Evolutionary conservation across 345 rosid species (phyloP).

Genomic region (Hypericum androsaemum): DNA sequence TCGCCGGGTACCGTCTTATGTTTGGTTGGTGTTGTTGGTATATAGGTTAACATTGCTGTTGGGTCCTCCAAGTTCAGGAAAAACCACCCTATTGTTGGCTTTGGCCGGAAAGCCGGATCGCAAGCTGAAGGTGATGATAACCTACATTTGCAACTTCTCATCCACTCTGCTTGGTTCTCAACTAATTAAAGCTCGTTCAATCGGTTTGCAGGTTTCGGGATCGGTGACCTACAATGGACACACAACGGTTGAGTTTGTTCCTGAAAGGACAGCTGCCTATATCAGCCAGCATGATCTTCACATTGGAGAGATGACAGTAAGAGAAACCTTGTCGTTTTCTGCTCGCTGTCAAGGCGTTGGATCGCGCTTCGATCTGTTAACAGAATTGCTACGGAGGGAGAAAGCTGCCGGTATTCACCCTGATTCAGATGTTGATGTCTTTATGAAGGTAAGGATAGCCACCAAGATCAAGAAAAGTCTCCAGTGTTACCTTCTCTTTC

Average conservation of each 20-base stretch:
- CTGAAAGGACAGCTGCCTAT: not conserved
- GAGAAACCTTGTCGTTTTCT: constrained; percentile 1
- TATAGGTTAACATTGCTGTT: not conserved
- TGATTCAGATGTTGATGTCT: constrained; percentile 5
- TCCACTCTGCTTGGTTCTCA: not conserved
- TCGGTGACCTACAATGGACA: constrained; percentile 1
- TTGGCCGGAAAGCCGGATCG: not conserved
- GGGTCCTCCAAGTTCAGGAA: not conserved
- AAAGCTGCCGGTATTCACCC: constrained; percentile 2
- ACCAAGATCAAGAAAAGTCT: not conserved
- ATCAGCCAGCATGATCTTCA: not conserved
- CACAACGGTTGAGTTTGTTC: not conserved
- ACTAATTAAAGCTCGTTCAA: not conserved
- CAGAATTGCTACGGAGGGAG: constrained; percentile 1
- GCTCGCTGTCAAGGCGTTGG: not conserved
- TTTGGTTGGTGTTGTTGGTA: not conserved
- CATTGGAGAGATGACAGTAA: constrained; percentile 1
- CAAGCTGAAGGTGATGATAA: not conserved
- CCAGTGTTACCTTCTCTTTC: no score
- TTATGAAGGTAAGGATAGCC: constrained; percentile 1
- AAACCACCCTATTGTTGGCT: not conserved
- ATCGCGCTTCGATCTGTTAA: not conserved
- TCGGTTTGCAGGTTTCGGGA: not conserved
- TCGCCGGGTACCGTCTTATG: not conserved
- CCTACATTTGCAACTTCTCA: not conserved